A percentile compares a stretch with the other conserved stretches of the same genome.
These are phyloP conservation scores for Dactylonectria macrodidyma DNA, from an alignment of 2,329 filamentous ascomycete genomes.

Conservation along the genomic window DNA sequence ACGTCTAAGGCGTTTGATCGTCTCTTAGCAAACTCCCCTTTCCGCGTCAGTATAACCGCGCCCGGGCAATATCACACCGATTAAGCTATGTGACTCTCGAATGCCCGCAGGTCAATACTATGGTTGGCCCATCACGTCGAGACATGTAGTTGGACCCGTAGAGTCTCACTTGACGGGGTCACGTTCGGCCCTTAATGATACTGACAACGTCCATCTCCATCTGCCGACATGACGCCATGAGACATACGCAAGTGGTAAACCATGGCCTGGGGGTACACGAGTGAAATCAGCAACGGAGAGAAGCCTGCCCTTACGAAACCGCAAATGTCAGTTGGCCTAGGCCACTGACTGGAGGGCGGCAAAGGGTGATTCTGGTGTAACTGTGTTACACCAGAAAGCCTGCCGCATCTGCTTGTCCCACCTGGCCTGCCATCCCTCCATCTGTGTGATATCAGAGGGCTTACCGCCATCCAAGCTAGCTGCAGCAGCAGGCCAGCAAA, in stretches of 20 bases:
- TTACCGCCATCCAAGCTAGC: slow-evolving; percentile 9
- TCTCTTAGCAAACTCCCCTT: neutral
- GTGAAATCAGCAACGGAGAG: neutral
- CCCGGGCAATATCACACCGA: slow-evolving; percentile 1
- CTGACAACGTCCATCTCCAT: neutral
- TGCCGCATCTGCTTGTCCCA: slow-evolving; percentile 9
- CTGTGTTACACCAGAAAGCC: slow-evolving; percentile 17
- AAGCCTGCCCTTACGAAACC: neutral
- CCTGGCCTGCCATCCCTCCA: slow-evolving; percentile 5
- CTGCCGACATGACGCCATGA: neutral
- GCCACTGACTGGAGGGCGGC: neutral
- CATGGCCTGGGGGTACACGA: neutral
- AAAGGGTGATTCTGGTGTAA: slow-evolving; percentile 18
- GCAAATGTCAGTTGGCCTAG: neutral
- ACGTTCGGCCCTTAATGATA: neutral
- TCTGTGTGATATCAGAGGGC: neutral
- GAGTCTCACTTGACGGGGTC: slow-evolving; percentile 8
- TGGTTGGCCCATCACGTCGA: slow-evolving; percentile 16
- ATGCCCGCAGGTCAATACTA: neutral
- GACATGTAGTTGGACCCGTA: slow-evolving; percentile 5
- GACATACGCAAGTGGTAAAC: neutral
- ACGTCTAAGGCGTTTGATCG: neutral
- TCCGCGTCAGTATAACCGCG: slow-evolving; percentile 8
- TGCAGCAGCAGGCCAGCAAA: neutral
- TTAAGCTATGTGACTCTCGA: slow-evolving; percentile 16